Evolutionary conservation across 176 grass and related monocot species (phyloP).

Genomic region (Rhynchospora tenuis): DNA sequence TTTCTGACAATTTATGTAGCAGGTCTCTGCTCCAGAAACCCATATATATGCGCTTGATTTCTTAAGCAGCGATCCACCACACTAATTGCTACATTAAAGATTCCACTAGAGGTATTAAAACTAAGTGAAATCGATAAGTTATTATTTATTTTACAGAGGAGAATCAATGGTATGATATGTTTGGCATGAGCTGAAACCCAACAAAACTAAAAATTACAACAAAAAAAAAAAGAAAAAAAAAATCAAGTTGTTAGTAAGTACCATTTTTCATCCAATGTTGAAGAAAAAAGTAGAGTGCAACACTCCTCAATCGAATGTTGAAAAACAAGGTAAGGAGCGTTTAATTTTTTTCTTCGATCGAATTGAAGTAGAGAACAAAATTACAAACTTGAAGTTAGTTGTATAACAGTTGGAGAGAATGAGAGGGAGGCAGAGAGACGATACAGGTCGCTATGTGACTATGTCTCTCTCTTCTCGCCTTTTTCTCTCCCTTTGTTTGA

Average conservation of each 20-base stretch:
- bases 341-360: not conserved
- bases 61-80: not conserved
- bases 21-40: not conserved
- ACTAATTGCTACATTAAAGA: not conserved
- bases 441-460: constrained; percentile 5
- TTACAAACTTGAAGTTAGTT: not conserved
- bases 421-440: constrained; percentile 9
- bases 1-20: not conserved
- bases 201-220: not conserved
- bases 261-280: constrained; percentile 20
- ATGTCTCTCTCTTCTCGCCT: not conserved
- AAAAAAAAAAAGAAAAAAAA: not conserved
- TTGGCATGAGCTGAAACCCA: not conserved
- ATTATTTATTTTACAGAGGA: not conserved
- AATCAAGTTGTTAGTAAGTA: not conserved
- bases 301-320: not conserved
- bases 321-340: not conserved
- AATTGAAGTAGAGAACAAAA: not conserved
- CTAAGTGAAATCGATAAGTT: not conserved
- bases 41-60: not conserved
- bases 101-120: not conserved
- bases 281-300: not conserved
- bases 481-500: not conserved
- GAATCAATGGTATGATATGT: not conserved
- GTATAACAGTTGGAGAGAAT: constrained; percentile 8